A percentile compares a stretch with the other conserved stretches of the same genome.
Evolutionary conservation across 495 filamentous ascomycete genomes (phyloP).

Genomic region (Aspergillus saccharolyticus): DNA sequence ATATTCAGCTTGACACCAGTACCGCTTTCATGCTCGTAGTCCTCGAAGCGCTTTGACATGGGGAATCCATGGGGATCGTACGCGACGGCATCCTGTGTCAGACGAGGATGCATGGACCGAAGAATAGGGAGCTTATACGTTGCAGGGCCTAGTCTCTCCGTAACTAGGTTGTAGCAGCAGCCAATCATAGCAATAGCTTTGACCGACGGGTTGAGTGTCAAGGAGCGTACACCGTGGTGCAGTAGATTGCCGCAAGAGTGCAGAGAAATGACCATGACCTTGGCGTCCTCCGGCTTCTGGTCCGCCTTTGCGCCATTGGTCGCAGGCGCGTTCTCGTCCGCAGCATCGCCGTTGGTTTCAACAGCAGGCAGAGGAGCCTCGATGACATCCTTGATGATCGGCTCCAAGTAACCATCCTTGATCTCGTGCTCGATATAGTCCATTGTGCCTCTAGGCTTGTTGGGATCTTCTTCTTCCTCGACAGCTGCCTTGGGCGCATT

Average conservation of each 20-base stretch:
- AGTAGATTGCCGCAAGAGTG: slow-evolving; percentile 96
- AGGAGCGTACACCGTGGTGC: slow-evolving; percentile 87
- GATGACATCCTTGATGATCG: slow-evolving; percentile 68
- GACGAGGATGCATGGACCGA: slow-evolving; percentile 52
- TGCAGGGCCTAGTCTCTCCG: slow-evolving; percentile 80
- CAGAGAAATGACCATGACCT: slow-evolving; percentile 84
- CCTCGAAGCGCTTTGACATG: slow-evolving; percentile 71
- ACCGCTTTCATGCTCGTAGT: slow-evolving; percentile 45
- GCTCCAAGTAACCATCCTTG: slow-evolving; percentile 65
- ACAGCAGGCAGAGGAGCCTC: slow-evolving; percentile 11
- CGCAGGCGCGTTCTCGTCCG: slow-evolving; percentile 7
- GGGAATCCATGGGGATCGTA: slow-evolving; percentile 89
- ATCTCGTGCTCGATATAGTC: slow-evolving; percentile 54
- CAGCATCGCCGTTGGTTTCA: background rate
- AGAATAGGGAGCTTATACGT: slow-evolving; percentile 76
- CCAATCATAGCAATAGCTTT: slow-evolving; percentile 89
- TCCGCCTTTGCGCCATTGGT: slow-evolving; percentile 9
- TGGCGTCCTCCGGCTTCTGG: slow-evolving; percentile 26
- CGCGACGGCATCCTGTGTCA: slow-evolving; percentile 51
- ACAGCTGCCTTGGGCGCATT: slow-evolving; percentile 18
- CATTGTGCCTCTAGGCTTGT: slow-evolving; percentile 35
- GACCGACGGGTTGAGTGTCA: slow-evolving; percentile 76
- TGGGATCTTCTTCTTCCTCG: slow-evolving; percentile 5
- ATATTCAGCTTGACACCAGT: slow-evolving; percentile 82
- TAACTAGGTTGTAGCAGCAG: slow-evolving; percentile 96